Base-by-base conservation (phyloP, 768 basidiomycete genomes). In the Pluteus cervinus region DNA sequence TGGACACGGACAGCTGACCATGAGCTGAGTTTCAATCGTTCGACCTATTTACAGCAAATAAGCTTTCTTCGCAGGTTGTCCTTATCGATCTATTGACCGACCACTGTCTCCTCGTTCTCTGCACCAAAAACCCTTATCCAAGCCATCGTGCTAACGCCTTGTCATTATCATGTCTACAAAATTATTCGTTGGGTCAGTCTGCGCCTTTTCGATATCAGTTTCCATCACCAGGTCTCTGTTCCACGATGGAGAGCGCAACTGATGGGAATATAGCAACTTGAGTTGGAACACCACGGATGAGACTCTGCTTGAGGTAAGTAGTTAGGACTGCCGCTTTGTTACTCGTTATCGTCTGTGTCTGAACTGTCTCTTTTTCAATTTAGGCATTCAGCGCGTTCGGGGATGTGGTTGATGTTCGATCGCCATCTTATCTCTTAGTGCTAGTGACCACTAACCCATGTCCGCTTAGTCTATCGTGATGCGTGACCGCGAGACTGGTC, bases 201-300 rank as follows among this genome's bases (percentile, higher is more conserved):
- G 63, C 63, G 65, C 61, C 62, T 68, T 68, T 57, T 67, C 65
- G 61, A 54, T n/a, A n/a, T 68, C 55, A 67, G 57, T 58, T 63
- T 54, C 53, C 56, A 47, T 59, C 51, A 52, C 61, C 60, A 58
- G 71, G 69, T 71, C 63, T 70, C 69, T 62, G 53, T 60, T 61
- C 59, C 52, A 58, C 33, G 36, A 52, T 61, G 68, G 55, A 57
- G 48, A 60, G 64, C 62, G 62, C 55, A 64, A 79, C 77, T 81
- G 66, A 82, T 78, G 62, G 57, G 57, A 51, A 57, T 68, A 58
- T 81, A 89, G 87, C 73, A 89, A 89, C 79, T 73, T 89, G 75
- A 88, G 85, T 76, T 90, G 87, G 87, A 86, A 84, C 72, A 94
- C 92, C 62, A 92, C 79, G 61, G 91, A 94, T 78, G 91, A 94